Percentiles rank a stretch among this genome's conserved stretches.
These are phyloP conservation scores for Skeletonema marinoi DNA, from an alignment of 108 stramenopile species.

Conservation along the genomic window DNA sequence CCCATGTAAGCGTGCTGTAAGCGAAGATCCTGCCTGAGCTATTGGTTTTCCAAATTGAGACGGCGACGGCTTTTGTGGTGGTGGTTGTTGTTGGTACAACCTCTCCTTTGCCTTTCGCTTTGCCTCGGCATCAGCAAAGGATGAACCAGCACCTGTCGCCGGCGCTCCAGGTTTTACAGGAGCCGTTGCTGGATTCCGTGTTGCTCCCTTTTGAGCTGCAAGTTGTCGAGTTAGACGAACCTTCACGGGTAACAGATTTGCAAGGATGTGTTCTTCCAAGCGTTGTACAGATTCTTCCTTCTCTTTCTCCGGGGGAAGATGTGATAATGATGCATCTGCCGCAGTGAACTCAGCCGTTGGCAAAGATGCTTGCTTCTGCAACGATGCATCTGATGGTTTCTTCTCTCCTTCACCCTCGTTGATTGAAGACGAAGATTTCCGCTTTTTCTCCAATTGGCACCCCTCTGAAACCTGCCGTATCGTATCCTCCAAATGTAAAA, in stretches of 20 bases:
- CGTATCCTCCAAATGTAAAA: conserved; percentile 81
- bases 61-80: not conserved
- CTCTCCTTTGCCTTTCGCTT: conserved; percentile 56
- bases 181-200: conserved; percentile 77
- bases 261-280: conserved; percentile 86
- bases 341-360: conserved; percentile 33
- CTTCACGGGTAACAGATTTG: conserved; percentile 85
- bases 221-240: conserved; percentile 78
- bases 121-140: conserved; percentile 71
- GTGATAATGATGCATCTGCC: conserved; percentile 44
- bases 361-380: conserved; percentile 14
- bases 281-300: conserved; percentile 79
- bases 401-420: conserved; percentile 15
- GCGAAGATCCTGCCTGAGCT: conserved; percentile 52
- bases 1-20: conserved; percentile 70
- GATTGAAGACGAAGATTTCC: not conserved
- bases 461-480: conserved; percentile 75
- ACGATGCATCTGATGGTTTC: conserved; percentile 19
- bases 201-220: conserved; percentile 85
- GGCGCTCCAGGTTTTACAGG: conserved; percentile 45
- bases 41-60: conserved; percentile 70
- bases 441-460: conserved; percentile 51
- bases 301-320: conserved; percentile 62
- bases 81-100: conserved; percentile 41
- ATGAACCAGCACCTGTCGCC: conserved; percentile 42